Percentiles rank a stretch among this genome's conserved stretches.
These are phyloP conservation scores for Elongisporangium undulatum DNA, from an alignment of 352 stramenopile genomes.

Conservation along the genomic window DNA sequence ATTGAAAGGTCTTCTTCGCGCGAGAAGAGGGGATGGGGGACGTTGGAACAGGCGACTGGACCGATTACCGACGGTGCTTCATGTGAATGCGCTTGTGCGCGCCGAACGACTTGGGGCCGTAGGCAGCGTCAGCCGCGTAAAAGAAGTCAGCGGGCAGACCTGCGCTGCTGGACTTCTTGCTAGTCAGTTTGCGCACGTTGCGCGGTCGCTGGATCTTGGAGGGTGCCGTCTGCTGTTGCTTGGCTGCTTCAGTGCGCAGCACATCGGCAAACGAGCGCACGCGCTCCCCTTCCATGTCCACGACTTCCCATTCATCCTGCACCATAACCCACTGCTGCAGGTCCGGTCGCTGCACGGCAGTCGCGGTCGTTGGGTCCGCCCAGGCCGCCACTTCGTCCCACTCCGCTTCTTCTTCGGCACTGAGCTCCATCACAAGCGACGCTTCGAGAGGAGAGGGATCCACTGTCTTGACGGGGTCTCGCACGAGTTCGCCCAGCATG, in stretches of 20 bases:
- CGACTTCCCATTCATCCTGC: conserved; percentile 73
- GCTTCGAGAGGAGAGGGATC: conserved; percentile 23
- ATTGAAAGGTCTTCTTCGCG: background rate
- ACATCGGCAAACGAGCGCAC: conserved; percentile 61
- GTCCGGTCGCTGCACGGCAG: conserved; percentile 10
- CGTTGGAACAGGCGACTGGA: background rate
- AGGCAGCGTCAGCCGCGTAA: background rate
- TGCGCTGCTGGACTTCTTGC: background rate
- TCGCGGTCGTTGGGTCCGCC: conserved; percentile 9
- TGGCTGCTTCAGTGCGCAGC: conserved; percentile 16
- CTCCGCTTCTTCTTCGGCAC: conserved; percentile 32
- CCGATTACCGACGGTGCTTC: conserved; percentile 25
- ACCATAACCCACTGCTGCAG: conserved; percentile 48
- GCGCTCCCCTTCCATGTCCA: conserved; percentile 39
- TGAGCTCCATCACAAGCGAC: conserved; percentile 15
- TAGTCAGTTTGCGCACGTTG: background rate
- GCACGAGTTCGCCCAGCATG: conserved; percentile 53
- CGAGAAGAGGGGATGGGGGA: background rate
- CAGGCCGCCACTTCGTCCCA: conserved; percentile 50
- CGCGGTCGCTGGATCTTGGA: background rate
- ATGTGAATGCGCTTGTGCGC: conserved; percentile 44
- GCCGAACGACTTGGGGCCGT: conserved; percentile 56
- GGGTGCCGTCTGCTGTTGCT: background rate
- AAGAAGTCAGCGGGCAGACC: background rate
- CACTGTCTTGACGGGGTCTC: conserved; percentile 11